A percentile compares a stretch with the other conserved stretches of the same genome.
Conservation (phyloP, 2,329 filamentous ascomycete genomes). For the Aspergillus brunneoviolaceus region DNA sequence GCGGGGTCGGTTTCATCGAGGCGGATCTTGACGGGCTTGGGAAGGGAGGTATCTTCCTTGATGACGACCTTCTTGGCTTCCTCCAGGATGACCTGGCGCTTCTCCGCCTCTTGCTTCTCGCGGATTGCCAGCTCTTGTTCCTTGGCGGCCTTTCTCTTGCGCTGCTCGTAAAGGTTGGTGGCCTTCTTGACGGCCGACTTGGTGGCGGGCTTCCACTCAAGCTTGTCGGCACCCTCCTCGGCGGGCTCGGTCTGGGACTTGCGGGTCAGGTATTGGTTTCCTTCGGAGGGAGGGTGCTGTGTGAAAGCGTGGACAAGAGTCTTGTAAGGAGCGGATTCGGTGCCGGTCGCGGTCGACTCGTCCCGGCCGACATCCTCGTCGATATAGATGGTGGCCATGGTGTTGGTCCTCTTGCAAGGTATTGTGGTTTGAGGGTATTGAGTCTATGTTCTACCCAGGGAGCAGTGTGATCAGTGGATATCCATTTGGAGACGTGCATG, state of each 20-base stretch:
- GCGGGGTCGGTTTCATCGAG: slow-evolving; percentile 68
- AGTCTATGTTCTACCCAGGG: neutral
- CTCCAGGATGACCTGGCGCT: slow-evolving; percentile 70
- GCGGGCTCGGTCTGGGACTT: slow-evolving; percentile 64
- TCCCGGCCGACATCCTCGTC: slow-evolving; percentile 79
- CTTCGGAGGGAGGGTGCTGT: slow-evolving; percentile 61
- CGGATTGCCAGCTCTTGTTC: slow-evolving; percentile 70
- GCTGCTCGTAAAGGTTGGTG: slow-evolving; percentile 68
- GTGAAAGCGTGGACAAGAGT: slow-evolving; percentile 75
- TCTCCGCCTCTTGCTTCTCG: slow-evolving; percentile 70
- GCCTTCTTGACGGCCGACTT: slow-evolving; percentile 87
- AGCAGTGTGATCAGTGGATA: neutral
- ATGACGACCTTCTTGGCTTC: slow-evolving; percentile 77
- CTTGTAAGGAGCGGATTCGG: slow-evolving; percentile 76
- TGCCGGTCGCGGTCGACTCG: slow-evolving; percentile 64
- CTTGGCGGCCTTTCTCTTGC: slow-evolving; percentile 82
- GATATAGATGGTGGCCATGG: slow-evolving; percentile 62
- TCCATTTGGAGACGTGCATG: neutral
- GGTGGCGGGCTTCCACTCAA: slow-evolving; percentile 76
- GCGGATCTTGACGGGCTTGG: slow-evolving; percentile 71
- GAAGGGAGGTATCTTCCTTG: slow-evolving; percentile 69
- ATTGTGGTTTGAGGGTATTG: neutral
- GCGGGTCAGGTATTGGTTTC: slow-evolving; percentile 65
- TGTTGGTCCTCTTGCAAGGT: slow-evolving; percentile 2
- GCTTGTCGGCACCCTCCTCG: slow-evolving; percentile 63